A percentile compares a stretch with the other conserved stretches of the same genome.
These are phyloP conservation scores for Ambrosia trifida DNA, from an alignment of 129 eudicot genomes.

Conservation along the genomic window DNA sequence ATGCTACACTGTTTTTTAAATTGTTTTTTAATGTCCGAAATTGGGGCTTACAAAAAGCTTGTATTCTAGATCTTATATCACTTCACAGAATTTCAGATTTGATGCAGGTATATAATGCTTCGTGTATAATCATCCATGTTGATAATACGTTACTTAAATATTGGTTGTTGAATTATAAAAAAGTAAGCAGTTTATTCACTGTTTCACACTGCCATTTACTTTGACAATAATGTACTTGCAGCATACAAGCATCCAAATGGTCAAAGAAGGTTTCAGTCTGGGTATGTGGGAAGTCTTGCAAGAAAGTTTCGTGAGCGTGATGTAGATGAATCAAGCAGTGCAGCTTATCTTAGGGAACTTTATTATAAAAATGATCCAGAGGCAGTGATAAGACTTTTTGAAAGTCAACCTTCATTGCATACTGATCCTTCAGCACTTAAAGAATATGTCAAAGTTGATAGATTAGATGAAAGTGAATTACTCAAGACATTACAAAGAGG, in stretches of 20 bases:
- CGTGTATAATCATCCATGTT: background rate
- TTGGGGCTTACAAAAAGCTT: conserved; percentile 41
- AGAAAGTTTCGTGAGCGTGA: conserved; percentile 45
- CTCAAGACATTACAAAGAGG: conserved; percentile 85
- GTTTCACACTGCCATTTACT: background rate
- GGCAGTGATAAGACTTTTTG: conserved; percentile 79
- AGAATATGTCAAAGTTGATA: conserved; percentile 84
- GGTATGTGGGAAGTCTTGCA: conserved; percentile 41
- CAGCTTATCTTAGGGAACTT: conserved; percentile 66
- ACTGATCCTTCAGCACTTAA: conserved; percentile 69
- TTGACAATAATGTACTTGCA: conserved; percentile 28
- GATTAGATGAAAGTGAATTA: conserved; percentile 83
- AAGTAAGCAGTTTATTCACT: too few relatives aligned
- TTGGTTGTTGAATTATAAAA: too few relatives aligned
- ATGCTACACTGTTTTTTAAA: background rate
- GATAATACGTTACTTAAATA: too few relatives aligned
- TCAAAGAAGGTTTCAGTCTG: conserved; percentile 44
- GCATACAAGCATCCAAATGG: conserved; percentile 35
- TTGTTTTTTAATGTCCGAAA: conserved; percentile 38
- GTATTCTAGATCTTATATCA: conserved; percentile 43
- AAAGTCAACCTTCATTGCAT: conserved; percentile 78
- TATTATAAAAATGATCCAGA: conserved; percentile 75
- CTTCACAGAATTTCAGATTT: conserved; percentile 39
- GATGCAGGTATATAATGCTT: conserved; percentile 41
- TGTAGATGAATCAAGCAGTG: conserved; percentile 46